Evolutionary conservation across 805 yeast genomes (phyloP), one percentile per base, ranked within the genome.

Genomic region (Myxozyma neglecta): DNA sequence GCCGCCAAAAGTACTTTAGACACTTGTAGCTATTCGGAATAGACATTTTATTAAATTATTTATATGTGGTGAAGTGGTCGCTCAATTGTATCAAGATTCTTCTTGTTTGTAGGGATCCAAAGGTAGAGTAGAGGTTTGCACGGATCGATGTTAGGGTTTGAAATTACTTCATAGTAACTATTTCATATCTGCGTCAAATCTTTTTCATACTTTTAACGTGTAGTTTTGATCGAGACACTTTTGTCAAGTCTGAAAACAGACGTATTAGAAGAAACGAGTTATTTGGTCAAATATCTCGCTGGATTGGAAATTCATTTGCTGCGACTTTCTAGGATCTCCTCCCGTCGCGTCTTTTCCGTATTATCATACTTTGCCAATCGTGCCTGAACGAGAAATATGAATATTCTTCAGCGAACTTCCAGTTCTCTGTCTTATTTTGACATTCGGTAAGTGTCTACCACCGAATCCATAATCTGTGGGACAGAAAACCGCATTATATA

Each of bases 381-480:
- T 35, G n/a, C 42, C 42, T 39, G 40, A 32, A 11, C 40, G 36
- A 8, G 10, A 51, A 48, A 34, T 49, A 70, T 66, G 70, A 68
- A 56, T 47, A 67, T 70, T 66, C 65, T 72, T 29, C 64, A 68
- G 55, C 63, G 72, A 37, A 48, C 69, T 36, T 69, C 70, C 60
- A 64, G 71, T 54, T 63, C 72, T 53, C 71, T 80, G 10, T 73
- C 81, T 6, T 70, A 78, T 16, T 80, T 82, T 61, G 85, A 81
- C 59, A 80, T 82, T 44, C 65, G 72, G 73, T 71, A 58, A 36
- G n/a, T 9, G 14, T 24, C 5, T 5, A 24, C 29, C 5, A 24
- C 2, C 5, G 29, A 24, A 24, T 24, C 29, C 5, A 24, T 24
- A 3, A 24, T 24, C 4, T 24, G 29, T 24, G 4, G 29, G 29